Percentiles rank a stretch among this genome's conserved stretches.
phyloP scores from a whole-genome alignment of 2,329 filamentous ascomycete species.

The Venturia carpophila region DNA sequence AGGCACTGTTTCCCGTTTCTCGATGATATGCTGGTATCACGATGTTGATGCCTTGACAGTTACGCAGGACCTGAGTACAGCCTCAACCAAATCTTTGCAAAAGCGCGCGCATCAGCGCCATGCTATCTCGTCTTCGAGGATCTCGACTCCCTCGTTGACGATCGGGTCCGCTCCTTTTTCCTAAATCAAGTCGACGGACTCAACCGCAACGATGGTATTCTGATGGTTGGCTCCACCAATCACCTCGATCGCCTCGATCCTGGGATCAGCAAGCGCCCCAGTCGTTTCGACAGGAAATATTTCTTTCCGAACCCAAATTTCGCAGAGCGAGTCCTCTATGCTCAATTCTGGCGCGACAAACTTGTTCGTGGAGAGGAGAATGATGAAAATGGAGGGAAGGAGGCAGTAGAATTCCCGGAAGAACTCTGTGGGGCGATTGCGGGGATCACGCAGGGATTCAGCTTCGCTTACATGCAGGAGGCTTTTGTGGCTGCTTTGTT shows the following conservation, averaged over 20 bases:
- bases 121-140: conserved; percentile 68
- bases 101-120: conserved; percentile 55
- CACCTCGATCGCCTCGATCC: conserved; percentile 58
- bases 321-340: conserved; percentile 36
- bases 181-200: conserved; percentile 62
- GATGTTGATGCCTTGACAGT: conserved; percentile 45
- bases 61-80: conserved; percentile 3
- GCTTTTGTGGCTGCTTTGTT: conserved; percentile 36
- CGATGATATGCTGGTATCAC: conserved; percentile 38
- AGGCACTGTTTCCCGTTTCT: no score
- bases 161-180: conserved; percentile 58
- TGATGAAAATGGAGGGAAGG: conserved; percentile 21
- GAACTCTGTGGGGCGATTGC: conserved; percentile 34
- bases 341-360: conserved; percentile 38
- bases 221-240: conserved; percentile 61
- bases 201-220: conserved; percentile 60
- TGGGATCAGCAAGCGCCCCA: conserved; percentile 46
- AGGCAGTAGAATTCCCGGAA: conserved; percentile 35
- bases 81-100: conserved; percentile 24
- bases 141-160: conserved; percentile 57
- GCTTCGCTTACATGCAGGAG: conserved; percentile 41
- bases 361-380: conserved; percentile 21
- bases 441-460: conserved; percentile 37
- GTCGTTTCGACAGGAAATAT: conserved; percentile 42
- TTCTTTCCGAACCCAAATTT: conserved; percentile 36